phyloP scores from a whole-genome alignment of 345 rosid genomes.

The Litchi chinensis region DNA sequence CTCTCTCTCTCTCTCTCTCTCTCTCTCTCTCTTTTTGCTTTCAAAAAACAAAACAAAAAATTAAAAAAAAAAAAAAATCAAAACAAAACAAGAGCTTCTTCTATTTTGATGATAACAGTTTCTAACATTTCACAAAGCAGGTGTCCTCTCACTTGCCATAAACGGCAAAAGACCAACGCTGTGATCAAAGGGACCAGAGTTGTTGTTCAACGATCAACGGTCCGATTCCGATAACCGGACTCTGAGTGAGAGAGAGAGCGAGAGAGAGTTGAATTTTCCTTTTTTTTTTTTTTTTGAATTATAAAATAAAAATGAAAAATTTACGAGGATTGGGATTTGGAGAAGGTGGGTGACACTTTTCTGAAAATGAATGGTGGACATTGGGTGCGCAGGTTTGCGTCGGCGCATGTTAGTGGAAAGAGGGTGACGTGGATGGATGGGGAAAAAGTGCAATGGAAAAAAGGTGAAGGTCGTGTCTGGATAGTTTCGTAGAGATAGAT shows the following conservation, averaged over 20 bases:
- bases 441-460: conserved; percentile 35
- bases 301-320: neutral
- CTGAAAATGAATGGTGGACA: conserved; percentile 30
- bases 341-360: neutral
- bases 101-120: neutral
- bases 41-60: neutral
- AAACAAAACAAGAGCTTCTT: neutral
- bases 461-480: conserved; percentile 23
- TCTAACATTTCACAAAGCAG: neutral
- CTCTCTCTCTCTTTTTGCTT: neutral
- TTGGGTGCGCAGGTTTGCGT: conserved; percentile 12
- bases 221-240: neutral
- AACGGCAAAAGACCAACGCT: conserved; percentile 29
- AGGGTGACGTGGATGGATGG: conserved; percentile 43
- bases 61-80: neutral
- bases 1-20: neutral
- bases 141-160: conserved; percentile 15
- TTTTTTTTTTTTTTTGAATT: neutral
- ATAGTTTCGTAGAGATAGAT: conserved; percentile 62
- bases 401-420: conserved; percentile 21
- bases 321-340: neutral
- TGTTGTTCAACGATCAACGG: conserved; percentile 16
- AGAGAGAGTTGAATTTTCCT: neutral
- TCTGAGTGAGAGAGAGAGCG: neutral
- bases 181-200: conserved; percentile 11